Conservation (phyloP, 176 grass and related monocot species). For the Sorghum bicolor region DNA sequence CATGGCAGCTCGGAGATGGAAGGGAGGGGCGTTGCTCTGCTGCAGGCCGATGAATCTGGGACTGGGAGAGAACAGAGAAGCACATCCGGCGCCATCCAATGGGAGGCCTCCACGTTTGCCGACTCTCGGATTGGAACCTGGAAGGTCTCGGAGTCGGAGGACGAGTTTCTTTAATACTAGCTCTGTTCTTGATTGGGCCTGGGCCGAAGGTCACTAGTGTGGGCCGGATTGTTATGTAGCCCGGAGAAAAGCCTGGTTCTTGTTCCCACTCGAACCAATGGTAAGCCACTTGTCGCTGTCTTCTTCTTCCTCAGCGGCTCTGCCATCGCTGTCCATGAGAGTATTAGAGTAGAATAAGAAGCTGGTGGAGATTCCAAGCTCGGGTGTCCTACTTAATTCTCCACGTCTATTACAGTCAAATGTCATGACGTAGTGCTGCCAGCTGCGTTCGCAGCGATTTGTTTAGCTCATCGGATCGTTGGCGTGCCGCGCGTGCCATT, state of each 20-base stretch:
- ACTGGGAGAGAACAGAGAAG: neutral
- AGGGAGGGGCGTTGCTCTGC: neutral
- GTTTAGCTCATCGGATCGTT: too few relatives aligned
- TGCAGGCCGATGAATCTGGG: neutral
- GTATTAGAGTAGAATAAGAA: too few relatives aligned
- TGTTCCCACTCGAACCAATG: too few relatives aligned
- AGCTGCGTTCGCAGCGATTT: too few relatives aligned
- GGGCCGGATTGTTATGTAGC: neutral
- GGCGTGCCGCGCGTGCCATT: too few relatives aligned
- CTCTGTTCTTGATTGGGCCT: neutral
- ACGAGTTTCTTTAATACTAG: neutral
- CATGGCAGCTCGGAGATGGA: neutral
- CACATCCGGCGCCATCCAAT: slow-evolving; percentile 22
- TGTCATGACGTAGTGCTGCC: too few relatives aligned
- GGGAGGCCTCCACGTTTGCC: neutral
- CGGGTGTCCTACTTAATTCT: neutral
- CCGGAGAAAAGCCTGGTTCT: too few relatives aligned
- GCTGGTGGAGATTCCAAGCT: neutral
- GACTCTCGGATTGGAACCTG: neutral
- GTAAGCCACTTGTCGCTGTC: neutral
- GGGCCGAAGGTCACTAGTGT: neutral
- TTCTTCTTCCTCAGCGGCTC: too few relatives aligned
- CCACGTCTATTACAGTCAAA: too few relatives aligned
- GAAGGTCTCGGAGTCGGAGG: neutral
- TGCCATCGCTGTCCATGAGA: neutral